These are phyloP conservation scores for Starmera quercuum DNA, from an alignment of 805 yeast genomes.

Conservation along the genomic window DNA sequence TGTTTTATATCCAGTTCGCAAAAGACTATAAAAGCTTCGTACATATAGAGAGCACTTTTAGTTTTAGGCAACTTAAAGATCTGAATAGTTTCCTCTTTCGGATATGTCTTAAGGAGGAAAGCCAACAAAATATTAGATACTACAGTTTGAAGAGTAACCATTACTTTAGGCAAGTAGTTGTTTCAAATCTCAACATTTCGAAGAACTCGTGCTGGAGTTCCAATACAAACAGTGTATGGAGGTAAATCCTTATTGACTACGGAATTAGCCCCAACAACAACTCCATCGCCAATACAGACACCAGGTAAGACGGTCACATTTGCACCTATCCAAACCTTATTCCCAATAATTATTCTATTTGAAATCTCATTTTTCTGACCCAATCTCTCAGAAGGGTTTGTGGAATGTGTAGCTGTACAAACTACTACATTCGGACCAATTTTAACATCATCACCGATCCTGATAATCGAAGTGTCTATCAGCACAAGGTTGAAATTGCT, in stretches of 20 bases:
- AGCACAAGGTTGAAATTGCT: slow-evolving; percentile 47
- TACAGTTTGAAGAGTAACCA: too few relatives aligned
- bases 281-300: slow-evolving; percentile 53
- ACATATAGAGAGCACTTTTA: too few relatives aligned
- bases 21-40: too few relatives aligned
- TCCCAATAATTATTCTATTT: slow-evolving; percentile 48
- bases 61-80: too few relatives aligned
- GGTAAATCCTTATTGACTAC: slow-evolving; percentile 56
- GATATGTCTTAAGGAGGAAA: too few relatives aligned
- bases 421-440: slow-evolving; percentile 58
- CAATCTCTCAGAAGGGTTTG: slow-evolving; percentile 38
- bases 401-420: slow-evolving; percentile 58
- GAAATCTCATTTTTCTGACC: slow-evolving; percentile 39
- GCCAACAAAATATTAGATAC: too few relatives aligned
- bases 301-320: slow-evolving; percentile 53
- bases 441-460: slow-evolving; percentile 51
- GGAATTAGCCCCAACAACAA: slow-evolving; percentile 61
- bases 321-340: slow-evolving; percentile 64
- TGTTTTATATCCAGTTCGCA: too few relatives aligned
- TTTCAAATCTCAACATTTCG: background rate
- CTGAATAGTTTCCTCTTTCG: too few relatives aligned
- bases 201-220: slow-evolving; percentile 47
- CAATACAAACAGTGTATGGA: slow-evolving; percentile 48
- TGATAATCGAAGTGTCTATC: slow-evolving; percentile 54
- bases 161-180: too few relatives aligned